Percentiles rank a stretch among this genome's conserved stretches.
phyloP scores from a whole-genome alignment of 352 stramenopile genomes.

The Phytophthora pini region DNA sequence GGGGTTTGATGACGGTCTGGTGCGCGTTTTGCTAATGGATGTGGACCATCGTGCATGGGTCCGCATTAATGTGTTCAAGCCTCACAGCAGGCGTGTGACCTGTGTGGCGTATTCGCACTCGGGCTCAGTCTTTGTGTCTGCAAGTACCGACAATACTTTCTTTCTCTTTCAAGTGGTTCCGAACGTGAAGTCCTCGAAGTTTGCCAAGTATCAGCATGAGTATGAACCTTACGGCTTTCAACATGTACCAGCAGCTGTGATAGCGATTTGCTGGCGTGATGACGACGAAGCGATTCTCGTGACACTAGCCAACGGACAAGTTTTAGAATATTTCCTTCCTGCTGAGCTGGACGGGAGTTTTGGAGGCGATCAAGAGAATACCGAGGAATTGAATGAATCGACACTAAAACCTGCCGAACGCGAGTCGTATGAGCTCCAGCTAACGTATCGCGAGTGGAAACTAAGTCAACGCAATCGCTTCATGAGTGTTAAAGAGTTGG shows the following conservation, averaged over 20 bases:
- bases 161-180: conserved; percentile 86
- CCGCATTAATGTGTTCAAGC: conserved; percentile 87
- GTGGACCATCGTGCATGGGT: conserved; percentile 57
- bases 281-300: conserved; percentile 75
- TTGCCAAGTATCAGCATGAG: conserved; percentile 58
- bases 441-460: conserved; percentile 49
- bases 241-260: conserved; percentile 36
- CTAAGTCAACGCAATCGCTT: conserved; percentile 51
- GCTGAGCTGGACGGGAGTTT: conserved; percentile 26
- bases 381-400: conserved; percentile 1
- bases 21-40: conserved; percentile 77
- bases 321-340: conserved; percentile 77
- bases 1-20: conserved; percentile 90
- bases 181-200: conserved; percentile 59
- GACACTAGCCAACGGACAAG: conserved; percentile 57
- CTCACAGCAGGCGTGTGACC: conserved; percentile 81
- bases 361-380: conserved; percentile 9
- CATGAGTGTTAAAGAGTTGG: conserved; percentile 61
- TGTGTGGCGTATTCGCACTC: conserved; percentile 75
- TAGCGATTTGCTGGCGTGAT: conserved; percentile 68
- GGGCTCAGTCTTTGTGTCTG: conserved; percentile 69
- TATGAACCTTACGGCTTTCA: conserved; percentile 87
- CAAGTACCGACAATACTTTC: conserved; percentile 79
- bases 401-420: conserved; percentile 19
- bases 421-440: conserved; percentile 65